Base-by-base conservation (phyloP, 1,284 basidiomycete species). In the Sanghuangporus baumii region DNA sequence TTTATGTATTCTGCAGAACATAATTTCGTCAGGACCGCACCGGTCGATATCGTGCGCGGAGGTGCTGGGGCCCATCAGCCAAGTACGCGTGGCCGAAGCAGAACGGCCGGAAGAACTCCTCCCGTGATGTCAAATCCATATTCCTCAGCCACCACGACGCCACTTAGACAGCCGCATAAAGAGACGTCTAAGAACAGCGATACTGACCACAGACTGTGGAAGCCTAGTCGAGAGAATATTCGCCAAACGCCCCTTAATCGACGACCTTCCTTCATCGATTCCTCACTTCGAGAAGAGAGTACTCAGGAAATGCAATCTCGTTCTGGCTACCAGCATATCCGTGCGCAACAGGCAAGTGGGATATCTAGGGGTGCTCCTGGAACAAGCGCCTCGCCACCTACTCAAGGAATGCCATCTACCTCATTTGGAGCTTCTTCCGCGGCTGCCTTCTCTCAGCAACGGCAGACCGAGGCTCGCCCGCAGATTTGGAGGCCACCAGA, bases 151-250 rank as follows among this genome's bases (percentile, higher is more conserved):
- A 48, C 41, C 16, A 26, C 43, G 8, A 26, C 34, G 16, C 46
- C 14, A 16, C 47, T 34, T 34, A 20, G 31, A n/a, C 52, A 54
- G 18, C 18, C 52, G 14, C 11, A 54, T 18, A 37, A 36, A 16
- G 31, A 36, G 52, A 18, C 23, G n/a, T 31, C 16, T 31, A 54
- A 54, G 20, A 54, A 37, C 52, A 54, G 2, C 31, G 52, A 54
- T 37, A 9, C 46, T 40, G 43, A 47, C 23, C 60, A 62, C 34
- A 62, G 34, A 20, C n/a, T 61, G n/a, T 61, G 59, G 59, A 55
- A 61, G 36, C 59, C 59, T 16, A 61, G 52, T 43, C 41, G n/a
- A 9, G 59, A 55, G 40, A 61, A 61, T 46, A 61, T 61, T 7
- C 55, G 36, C 23, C 18, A 40, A n/a, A 34, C 38, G 14, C 18